Evolutionary conservation across 1,284 basidiomycete genomes (phyloP).

Genomic region (Mycena citricolor): DNA sequence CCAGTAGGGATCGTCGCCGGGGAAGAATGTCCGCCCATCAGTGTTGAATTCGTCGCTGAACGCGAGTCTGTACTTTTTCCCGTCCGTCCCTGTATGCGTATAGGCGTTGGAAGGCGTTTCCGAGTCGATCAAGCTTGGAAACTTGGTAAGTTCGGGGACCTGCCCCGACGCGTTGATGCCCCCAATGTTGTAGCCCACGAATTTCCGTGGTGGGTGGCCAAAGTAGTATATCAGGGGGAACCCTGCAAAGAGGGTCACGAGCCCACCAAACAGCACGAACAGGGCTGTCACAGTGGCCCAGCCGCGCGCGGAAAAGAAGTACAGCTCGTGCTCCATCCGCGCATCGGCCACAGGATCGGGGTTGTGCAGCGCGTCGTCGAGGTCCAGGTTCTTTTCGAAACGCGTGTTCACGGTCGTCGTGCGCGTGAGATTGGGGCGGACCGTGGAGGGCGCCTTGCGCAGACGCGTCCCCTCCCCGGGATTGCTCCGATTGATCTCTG

Average conservation of each 20-base stretch:
- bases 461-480: constrained; percentile 20
- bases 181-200: constrained; percentile 20
- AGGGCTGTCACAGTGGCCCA: constrained; percentile 69
- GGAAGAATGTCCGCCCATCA: constrained; percentile 35
- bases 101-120: constrained; percentile 31
- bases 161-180: constrained; percentile 23
- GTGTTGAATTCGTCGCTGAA: constrained; percentile 28
- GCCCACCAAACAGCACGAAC: constrained; percentile 55
- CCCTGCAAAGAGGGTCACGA: constrained; percentile 72
- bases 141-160: constrained; percentile 28
- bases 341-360: constrained; percentile 68
- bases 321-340: constrained; percentile 25
- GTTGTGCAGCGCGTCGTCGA: constrained; percentile 79
- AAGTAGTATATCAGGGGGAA: constrained; percentile 73
- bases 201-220: constrained; percentile 28
- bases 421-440: constrained; percentile 15
- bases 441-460: constrained; percentile 7
- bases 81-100: constrained; percentile 15
- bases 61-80: constrained; percentile 24
- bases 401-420: constrained; percentile 21
- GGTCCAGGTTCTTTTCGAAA: constrained; percentile 68
- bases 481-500: constrained; percentile 16
- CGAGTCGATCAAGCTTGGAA: constrained; percentile 30
- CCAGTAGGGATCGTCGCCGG: constrained; percentile 35
- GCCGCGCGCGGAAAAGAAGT: constrained; percentile 70